These are phyloP conservation scores for Colletotrichum ledebouriae DNA, from an alignment of 2,329 filamentous ascomycete species.

Conservation along the genomic window DNA sequence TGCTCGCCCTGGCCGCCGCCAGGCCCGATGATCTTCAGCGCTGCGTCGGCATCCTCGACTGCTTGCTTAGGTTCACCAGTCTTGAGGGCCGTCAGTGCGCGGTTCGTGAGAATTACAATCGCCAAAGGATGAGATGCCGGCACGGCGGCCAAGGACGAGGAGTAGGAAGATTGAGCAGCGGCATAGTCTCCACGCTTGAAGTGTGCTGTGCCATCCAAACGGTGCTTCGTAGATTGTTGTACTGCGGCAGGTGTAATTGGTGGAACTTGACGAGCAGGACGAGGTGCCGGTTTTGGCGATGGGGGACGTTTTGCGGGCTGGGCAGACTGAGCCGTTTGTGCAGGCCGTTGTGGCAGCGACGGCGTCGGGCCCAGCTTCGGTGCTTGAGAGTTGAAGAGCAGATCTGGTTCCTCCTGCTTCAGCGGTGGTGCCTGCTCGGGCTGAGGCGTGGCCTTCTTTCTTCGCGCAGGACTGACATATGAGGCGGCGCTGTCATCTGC, in stretches of 20 bases:
- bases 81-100: slow-evolving; percentile 89
- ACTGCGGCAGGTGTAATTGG: slow-evolving; percentile 77
- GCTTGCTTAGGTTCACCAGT: slow-evolving; percentile 92
- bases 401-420: slow-evolving; percentile 69
- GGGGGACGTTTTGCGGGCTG: slow-evolving; percentile 52
- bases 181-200: slow-evolving; percentile 97
- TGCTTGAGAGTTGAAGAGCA: slow-evolving; percentile 69
- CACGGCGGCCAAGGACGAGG: slow-evolving; percentile 79
- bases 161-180: slow-evolving; percentile 86
- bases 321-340: slow-evolving; percentile 54
- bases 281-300: slow-evolving; percentile 57
- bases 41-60: slow-evolving; percentile 85
- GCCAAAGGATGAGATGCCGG: slow-evolving; percentile 84
- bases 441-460: slow-evolving; percentile 74
- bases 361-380: slow-evolving; percentile 50
- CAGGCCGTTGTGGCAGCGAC: slow-evolving; percentile 53
- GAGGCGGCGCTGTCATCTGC: slow-evolving; percentile 87
- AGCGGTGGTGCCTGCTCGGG: slow-evolving; percentile 52
- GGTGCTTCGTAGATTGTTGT: slow-evolving; percentile 81
- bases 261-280: slow-evolving; percentile 72
- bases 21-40: slow-evolving; percentile 83
- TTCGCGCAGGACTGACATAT: slow-evolving; percentile 88
- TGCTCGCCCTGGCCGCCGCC: slow-evolving; percentile 83
- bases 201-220: slow-evolving; percentile 84
- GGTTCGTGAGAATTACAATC: slow-evolving; percentile 92